These are phyloP conservation scores for Cruciata laevipes DNA, from an alignment of 257 asterid genomes.

Conservation along the genomic window DNA sequence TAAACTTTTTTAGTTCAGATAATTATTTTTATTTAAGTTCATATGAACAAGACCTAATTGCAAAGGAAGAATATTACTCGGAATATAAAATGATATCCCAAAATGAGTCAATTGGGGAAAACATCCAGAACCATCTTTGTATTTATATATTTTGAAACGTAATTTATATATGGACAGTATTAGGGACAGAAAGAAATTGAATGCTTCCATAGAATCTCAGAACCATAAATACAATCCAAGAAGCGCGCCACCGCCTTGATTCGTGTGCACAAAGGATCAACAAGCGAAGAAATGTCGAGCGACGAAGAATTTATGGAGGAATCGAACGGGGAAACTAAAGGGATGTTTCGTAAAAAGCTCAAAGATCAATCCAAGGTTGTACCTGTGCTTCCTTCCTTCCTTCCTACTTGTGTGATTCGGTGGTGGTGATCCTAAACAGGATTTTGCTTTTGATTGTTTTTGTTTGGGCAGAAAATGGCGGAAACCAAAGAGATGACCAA, in stretches of 20 bases:
- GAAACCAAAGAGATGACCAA: conserved; percentile 73
- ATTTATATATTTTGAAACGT: neutral
- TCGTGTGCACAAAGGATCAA: neutral
- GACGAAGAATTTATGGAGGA: conserved; percentile 50
- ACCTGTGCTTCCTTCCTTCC: neutral
- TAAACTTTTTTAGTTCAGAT: too few relatives aligned
- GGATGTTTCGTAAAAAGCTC: conserved; percentile 42
- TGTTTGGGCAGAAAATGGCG: conserved; percentile 64
- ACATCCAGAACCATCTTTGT: conserved; percentile 7
- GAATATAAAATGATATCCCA: neutral
- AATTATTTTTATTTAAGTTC: too few relatives aligned
- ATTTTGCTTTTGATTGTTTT: neutral
- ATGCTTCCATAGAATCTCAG: neutral
- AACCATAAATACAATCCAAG: neutral
- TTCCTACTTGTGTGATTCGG: conserved; percentile 4
- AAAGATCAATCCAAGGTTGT: conserved; percentile 76
- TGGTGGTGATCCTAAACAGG: neutral
- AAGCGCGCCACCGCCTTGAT: conserved; percentile 6
- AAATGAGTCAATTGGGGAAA: neutral
- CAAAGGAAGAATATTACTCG: neutral
- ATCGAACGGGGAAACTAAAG: conserved; percentile 42
- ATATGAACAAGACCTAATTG: too few relatives aligned
- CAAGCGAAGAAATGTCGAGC: conserved; percentile 34
- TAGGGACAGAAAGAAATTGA: neutral
- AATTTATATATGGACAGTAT: neutral